phyloP scores from a whole-genome alignment of 2,329 filamentous ascomycete species.

The Aspergillus fructus region DNA sequence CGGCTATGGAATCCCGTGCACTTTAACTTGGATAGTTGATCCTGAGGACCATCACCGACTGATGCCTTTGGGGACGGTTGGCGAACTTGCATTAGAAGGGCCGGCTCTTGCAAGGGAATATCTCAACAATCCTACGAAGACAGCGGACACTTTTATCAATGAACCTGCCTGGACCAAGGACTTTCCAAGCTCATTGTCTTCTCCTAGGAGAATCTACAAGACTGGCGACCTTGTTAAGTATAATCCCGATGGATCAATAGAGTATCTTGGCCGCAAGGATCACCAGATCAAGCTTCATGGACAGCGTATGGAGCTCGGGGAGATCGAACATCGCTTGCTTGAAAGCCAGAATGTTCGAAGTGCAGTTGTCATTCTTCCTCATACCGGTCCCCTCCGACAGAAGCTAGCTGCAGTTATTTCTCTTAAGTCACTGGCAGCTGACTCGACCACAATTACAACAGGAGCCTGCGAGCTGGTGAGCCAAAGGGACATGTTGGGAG shows the following conservation, averaged over 20 bases:
- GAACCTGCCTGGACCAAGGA: constrained; percentile 25
- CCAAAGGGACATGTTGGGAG: constrained; percentile 19
- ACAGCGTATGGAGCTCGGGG: constrained; percentile 62
- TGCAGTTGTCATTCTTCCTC: constrained; percentile 45
- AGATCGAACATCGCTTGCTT: constrained; percentile 43
- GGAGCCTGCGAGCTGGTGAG: constrained; percentile 34
- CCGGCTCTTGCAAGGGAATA: constrained; percentile 42
- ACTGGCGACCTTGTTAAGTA: constrained; percentile 27
- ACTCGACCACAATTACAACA: constrained; percentile 28
- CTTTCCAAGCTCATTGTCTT: constrained; percentile 9
- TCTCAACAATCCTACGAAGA: constrained; percentile 35
- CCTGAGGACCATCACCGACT: constrained; percentile 30
- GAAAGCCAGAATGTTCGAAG: constrained; percentile 36
- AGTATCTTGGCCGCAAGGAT: constrained; percentile 55
- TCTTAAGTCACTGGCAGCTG: constrained; percentile 27
- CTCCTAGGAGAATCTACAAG: constrained; percentile 24
- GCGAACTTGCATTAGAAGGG: constrained; percentile 39
- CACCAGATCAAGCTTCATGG: constrained; percentile 67
- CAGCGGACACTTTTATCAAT: constrained; percentile 26
- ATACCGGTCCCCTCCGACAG: constrained; percentile 42
- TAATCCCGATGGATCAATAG: constrained; percentile 21
- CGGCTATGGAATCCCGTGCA: constrained; percentile 22
- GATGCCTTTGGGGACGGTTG: constrained; percentile 37
- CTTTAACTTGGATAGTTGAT: constrained; percentile 35
- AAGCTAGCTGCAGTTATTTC: constrained; percentile 48